Evolutionary conservation across 768 basidiomycete species (phyloP).

Genomic region (Trametes villosa): DNA sequence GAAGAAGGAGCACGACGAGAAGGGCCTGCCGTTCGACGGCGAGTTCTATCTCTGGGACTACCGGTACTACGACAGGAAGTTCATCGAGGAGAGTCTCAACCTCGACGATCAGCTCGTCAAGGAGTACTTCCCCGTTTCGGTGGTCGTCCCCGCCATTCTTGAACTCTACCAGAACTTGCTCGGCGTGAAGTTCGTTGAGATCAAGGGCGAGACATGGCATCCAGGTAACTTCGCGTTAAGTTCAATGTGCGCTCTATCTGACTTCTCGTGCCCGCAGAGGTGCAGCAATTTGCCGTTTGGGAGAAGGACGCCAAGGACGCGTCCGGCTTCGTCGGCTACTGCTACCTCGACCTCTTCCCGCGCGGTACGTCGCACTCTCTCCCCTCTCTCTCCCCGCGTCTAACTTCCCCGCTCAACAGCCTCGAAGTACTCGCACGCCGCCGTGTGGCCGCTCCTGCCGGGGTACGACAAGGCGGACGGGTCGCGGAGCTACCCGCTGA

Average conservation of each 20-base stretch:
- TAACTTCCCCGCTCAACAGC: slow-evolving; percentile 40
- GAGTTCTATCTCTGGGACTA: slow-evolving; percentile 88
- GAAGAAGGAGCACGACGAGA: slow-evolving; percentile 68
- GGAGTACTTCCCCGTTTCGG: slow-evolving; percentile 87
- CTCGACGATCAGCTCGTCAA: slow-evolving; percentile 82
- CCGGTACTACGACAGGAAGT: slow-evolving; percentile 71
- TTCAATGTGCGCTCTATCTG: too few relatives aligned
- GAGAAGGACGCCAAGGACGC: slow-evolving; percentile 72
- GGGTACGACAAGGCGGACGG: slow-evolving; percentile 64
- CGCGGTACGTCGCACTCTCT: slow-evolving; percentile 53
- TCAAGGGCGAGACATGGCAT: slow-evolving; percentile 77
- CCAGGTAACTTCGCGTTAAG: slow-evolving; percentile 50
- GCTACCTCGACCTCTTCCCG: slow-evolving; percentile 88
- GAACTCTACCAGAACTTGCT: slow-evolving; percentile 84
- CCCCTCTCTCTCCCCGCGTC: background rate
- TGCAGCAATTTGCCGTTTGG: slow-evolving; percentile 87
- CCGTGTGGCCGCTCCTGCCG: slow-evolving; percentile 77
- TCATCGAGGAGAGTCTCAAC: slow-evolving; percentile 64
- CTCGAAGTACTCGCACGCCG: slow-evolving; percentile 84
- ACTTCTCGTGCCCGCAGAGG: slow-evolving; percentile 50
- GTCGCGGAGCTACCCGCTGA: slow-evolving; percentile 69
- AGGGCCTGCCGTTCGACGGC: slow-evolving; percentile 66
- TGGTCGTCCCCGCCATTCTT: slow-evolving; percentile 82
- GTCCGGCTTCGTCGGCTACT: slow-evolving; percentile 79
- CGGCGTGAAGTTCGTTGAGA: slow-evolving; percentile 65